Conservation (phyloP, 2,329 filamentous ascomycete genomes). For the Fusarium continuum region DNA sequence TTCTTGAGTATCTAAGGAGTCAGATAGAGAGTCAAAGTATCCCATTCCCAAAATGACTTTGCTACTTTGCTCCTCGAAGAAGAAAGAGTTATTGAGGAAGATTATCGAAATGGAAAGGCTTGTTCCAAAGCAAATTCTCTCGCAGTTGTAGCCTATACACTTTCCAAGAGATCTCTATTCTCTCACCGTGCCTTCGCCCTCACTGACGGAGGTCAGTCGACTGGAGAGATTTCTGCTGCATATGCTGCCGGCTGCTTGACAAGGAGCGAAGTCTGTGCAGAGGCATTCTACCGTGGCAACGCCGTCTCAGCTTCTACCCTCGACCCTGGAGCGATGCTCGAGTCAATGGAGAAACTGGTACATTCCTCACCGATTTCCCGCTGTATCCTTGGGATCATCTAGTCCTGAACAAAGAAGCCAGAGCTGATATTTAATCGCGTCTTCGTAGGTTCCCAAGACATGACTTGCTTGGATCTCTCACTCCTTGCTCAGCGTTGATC, state of each 20-base stretch:
- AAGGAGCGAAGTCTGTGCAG: background rate
- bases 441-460: background rate
- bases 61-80: background rate
- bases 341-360: background rate
- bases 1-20: background rate
- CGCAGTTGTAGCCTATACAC: background rate
- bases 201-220: background rate
- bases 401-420: background rate
- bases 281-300: background rate
- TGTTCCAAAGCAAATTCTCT: background rate
- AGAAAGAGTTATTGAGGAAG: background rate
- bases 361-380: background rate
- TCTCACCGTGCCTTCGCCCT: background rate
- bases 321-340: background rate
- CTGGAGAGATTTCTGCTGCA: background rate
- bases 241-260: background rate
- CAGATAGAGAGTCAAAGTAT: background rate
- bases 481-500: background rate
- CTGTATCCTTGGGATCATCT: background rate
- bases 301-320: background rate
- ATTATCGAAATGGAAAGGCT: background rate
- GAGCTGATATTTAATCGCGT: background rate
- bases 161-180: background rate
- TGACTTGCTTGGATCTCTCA: background rate
- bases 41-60: background rate